Percentiles rank a stretch among this genome's conserved stretches.
phyloP scores from a whole-genome alignment of 176 grass and related monocot genomes.

The Eleusine indica region DNA sequence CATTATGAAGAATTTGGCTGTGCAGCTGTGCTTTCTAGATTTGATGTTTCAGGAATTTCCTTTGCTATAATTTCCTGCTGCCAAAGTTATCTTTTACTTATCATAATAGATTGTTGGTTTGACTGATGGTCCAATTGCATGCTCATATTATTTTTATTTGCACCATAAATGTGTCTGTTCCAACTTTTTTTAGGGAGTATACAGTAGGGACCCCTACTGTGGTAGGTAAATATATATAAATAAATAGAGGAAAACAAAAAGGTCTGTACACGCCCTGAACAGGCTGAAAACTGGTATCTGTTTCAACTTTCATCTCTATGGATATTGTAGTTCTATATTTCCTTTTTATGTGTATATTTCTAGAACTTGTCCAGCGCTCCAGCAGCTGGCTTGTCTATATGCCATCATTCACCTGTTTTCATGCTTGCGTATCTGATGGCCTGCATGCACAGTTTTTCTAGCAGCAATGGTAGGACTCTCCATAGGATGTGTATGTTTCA shows the following conservation, averaged over 20 bases:
- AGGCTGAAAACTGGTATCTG: not conserved
- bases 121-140: not conserved
- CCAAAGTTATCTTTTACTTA: not conserved
- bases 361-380: not conserved
- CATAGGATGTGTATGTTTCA: not conserved
- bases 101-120: slow-evolving; percentile 19
- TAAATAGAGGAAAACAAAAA: too few relatives aligned
- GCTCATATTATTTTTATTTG: slow-evolving; percentile 2
- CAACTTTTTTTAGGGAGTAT: not conserved
- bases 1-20: not conserved
- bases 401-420: not conserved
- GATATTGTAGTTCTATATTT: not conserved
- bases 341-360: not conserved
- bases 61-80: slow-evolving; percentile 14
- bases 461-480: slow-evolving; percentile 7
- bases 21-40: not conserved
- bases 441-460: slow-evolving; percentile 14
- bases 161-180: not conserved
- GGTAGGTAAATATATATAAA: too few relatives aligned
- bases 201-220: too few relatives aligned
- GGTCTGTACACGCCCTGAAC: too few relatives aligned
- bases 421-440: not conserved
- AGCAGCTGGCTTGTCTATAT: slow-evolving; percentile 7
- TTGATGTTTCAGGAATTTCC: not conserved
- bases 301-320: not conserved